Percentiles rank a stretch among this genome's conserved stretches.
Evolutionary conservation across 306 rosid genomes (phyloP).

Genomic region (Sophora flavescens): DNA sequence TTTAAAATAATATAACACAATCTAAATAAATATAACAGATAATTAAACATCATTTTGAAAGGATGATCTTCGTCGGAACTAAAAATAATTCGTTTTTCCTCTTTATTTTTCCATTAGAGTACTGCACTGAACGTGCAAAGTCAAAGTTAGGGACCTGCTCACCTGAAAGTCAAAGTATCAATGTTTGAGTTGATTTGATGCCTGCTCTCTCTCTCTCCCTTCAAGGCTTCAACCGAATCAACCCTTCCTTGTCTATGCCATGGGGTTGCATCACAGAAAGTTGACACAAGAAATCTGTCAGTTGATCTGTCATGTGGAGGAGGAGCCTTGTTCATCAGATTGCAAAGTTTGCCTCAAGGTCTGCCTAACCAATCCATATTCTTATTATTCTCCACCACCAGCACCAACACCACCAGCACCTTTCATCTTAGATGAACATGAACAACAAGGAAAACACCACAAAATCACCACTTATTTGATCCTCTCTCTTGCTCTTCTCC

Average conservation of each 20-base stretch:
- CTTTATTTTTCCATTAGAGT: no score
- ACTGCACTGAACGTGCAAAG: neutral
- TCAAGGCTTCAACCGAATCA: no score
- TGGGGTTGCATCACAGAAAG: conserved; percentile 53
- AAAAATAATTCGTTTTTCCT: no score
- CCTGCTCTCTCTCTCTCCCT: neutral
- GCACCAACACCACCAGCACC: conserved; percentile 4
- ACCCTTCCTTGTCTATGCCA: conserved; percentile 7
- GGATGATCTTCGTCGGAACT: no score
- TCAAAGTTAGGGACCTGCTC: conserved; percentile 38
- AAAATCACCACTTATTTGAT: conserved; percentile 15
- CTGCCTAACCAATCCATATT: conserved; percentile 15
- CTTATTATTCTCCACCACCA: conserved; percentile 2
- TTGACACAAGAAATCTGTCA: neutral
- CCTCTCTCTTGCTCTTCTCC: conserved; percentile 39
- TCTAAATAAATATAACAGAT: no score
- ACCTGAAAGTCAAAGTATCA: no score
- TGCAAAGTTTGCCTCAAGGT: conserved; percentile 7
- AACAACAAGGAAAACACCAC: neutral
- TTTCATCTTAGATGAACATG: neutral
- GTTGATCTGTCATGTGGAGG: neutral
- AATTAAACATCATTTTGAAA: no score
- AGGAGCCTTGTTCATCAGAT: neutral
- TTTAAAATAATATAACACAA: no score
- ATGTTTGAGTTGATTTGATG: conserved; percentile 17